phyloP scores from a whole-genome alignment of 306 rosid species.

The Ormosia semicastrata region DNA sequence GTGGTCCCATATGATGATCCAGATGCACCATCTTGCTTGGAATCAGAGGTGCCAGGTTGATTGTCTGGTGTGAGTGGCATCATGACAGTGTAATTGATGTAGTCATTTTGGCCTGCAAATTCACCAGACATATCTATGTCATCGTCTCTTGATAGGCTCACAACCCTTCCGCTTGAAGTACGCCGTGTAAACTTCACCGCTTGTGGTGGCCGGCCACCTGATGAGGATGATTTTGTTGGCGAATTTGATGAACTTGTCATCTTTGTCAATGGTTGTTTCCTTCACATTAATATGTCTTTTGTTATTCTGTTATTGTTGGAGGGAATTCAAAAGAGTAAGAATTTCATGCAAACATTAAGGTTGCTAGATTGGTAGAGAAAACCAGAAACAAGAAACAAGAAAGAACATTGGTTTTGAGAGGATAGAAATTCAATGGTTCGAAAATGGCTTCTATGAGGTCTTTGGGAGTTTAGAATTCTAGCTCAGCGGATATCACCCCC shows the following conservation, averaged over 20 bases:
- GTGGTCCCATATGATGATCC: slow-evolving; percentile 16
- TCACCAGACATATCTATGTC: slow-evolving; percentile 63
- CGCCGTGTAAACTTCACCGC: slow-evolving; percentile 53
- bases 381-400: not conserved
- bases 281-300: not conserved
- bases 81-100: slow-evolving; percentile 76
- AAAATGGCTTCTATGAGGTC: slow-evolving; percentile 21
- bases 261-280: not conserved
- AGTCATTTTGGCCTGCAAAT: slow-evolving; percentile 51
- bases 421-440: slow-evolving; percentile 37
- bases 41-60: slow-evolving; percentile 51
- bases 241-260: slow-evolving; percentile 42
- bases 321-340: not conserved
- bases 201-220: slow-evolving; percentile 42
- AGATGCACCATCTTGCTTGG: slow-evolving; percentile 38
- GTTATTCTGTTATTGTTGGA: not conserved
- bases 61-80: slow-evolving; percentile 91
- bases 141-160: slow-evolving; percentile 69
- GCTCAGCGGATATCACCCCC: slow-evolving; percentile 27
- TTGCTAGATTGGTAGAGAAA: not conserved
- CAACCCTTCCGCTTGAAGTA: slow-evolving; percentile 61
- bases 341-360: slow-evolving; percentile 3
- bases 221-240: slow-evolving; percentile 43
- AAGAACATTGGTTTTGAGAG: not conserved
- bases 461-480: slow-evolving; percentile 7